Evolutionary conservation across 2,329 filamentous ascomycete genomes (phyloP), one percentile per base, ranked within the genome.

Genomic region (Scopulariopsis brevicaulis): DNA sequence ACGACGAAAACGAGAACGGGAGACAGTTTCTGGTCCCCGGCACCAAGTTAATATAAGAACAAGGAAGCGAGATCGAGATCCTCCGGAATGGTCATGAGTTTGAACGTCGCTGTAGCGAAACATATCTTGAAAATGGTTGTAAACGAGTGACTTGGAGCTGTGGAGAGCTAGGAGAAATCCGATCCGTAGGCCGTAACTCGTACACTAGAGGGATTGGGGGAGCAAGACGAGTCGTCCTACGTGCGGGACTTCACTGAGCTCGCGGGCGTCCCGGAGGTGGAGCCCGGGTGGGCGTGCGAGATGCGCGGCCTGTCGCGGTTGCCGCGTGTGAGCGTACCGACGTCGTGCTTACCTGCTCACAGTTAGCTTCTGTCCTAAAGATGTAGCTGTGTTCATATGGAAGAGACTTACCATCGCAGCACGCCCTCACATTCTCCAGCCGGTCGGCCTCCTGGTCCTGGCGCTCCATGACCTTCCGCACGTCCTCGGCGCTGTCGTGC

Each of bases 351-450:
- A 64, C 86, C 85, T 88, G 11, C 37, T 40, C 12, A 15, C 37
- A 40, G 37, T 14, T 40, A 14, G 12, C 12, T 3, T 40, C 18
- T 4, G 12, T 40, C 12, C 5, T 40, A 3, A 40, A 40, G 37
- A 40, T 40, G 11, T 15, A 40, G 18, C 37, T n/a, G n/a, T n/a
- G 37, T 10, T 4, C 28, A 8, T 18, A 5, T 6, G 12, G 12
- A 4, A 3, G 12, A 11, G 59, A 76, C 86, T 82, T 80, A 93
- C 92, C 94, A 81, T 97, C 94, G 72, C 94, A 99, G 75, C 94
- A 99, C 60, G 93, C 92, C 68, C 94, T 81, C 63, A 99, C 94
- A 70, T 99, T 96, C 77, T 97, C 93, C 65, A 97, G 78, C 61
- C 86, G 81, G 67, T 92, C 89, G 28, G 86, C 78, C 63, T 92